Percentiles rank a stretch among this genome's conserved stretches.
phyloP scores from a whole-genome alignment of 306 rosid genomes.

The Begonia loranthoides region DNA sequence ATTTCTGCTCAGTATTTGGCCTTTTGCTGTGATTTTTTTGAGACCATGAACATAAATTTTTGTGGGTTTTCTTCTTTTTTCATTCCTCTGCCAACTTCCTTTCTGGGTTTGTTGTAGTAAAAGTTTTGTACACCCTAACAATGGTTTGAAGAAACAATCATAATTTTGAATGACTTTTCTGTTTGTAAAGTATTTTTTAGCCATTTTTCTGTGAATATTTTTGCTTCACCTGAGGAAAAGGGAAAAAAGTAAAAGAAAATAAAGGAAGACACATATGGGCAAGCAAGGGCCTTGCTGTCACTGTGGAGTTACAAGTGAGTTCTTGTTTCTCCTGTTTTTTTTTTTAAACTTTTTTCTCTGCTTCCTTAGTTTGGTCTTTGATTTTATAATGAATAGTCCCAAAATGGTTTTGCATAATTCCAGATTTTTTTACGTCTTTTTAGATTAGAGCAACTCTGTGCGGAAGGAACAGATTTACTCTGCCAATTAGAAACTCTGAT shows the following conservation, averaged over 20 bases:
- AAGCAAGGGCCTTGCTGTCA: slow-evolving; percentile 99
- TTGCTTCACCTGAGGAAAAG: slow-evolving; percentile 38
- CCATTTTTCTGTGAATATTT: slow-evolving; percentile 16
- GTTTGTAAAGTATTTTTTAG: slow-evolving; percentile 14
- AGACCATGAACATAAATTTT: slow-evolving; percentile 27
- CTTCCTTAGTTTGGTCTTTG: background rate
- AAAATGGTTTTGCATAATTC: slow-evolving; percentile 8
- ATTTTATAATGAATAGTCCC: slow-evolving; percentile 4
- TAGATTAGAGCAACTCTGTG: background rate
- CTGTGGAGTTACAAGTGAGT: slow-evolving; percentile 99
- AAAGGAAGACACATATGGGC: slow-evolving; percentile 54
- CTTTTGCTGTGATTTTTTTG: slow-evolving; percentile 19
- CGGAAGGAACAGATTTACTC: slow-evolving; percentile 4
- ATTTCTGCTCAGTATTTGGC: slow-evolving; percentile 35
- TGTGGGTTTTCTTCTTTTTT: slow-evolving; percentile 63
- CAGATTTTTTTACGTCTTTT: background rate
- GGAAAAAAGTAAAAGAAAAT: background rate
- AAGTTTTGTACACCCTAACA: slow-evolving; percentile 34
- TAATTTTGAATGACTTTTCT: slow-evolving; percentile 4
- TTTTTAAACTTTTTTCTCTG: background rate
- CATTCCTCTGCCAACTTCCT: slow-evolving; percentile 39
- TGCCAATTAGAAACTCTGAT: background rate
- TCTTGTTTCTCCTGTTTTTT: slow-evolving; percentile 65
- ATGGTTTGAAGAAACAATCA: slow-evolving; percentile 21
- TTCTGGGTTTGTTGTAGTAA: slow-evolving; percentile 42